These are phyloP conservation scores for Amanita jacksonii DNA, from an alignment of 768 basidiomycete genomes.

Conservation along the genomic window DNA sequence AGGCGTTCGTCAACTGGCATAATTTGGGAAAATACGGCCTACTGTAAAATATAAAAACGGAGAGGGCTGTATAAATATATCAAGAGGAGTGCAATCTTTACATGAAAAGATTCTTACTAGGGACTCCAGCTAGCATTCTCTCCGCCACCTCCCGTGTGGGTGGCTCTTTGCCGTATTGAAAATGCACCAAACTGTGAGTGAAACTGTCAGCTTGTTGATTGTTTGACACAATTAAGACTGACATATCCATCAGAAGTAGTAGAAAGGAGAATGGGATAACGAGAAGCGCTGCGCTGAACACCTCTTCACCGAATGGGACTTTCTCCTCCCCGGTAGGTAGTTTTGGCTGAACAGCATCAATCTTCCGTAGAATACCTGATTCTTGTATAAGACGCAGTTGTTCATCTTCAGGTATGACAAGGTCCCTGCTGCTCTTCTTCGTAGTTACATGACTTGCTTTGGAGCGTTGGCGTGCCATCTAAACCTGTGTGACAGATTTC, in stretches of 20 bases:
- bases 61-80: conserved; percentile 40
- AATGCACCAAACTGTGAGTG: conserved; percentile 56
- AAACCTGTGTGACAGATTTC: not conserved
- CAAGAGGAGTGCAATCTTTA: not conserved
- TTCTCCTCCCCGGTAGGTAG: conserved; percentile 28
- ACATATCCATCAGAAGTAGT: conserved; percentile 82
- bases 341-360: conserved; percentile 8
- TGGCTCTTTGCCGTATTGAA: conserved; percentile 63
- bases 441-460: conserved; percentile 15
- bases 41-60: conserved; percentile 73
- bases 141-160: conserved; percentile 38
- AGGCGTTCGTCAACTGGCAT: not conserved
- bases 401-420: conserved; percentile 63
- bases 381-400: conserved; percentile 70
- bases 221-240: conserved; percentile 20
- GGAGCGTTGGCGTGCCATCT: not conserved
- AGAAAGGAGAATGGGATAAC: conserved; percentile 71
- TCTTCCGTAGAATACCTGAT: conserved; percentile 44
- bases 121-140: conserved; percentile 54
- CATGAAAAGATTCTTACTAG: conserved; percentile 45
- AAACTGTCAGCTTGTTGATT: conserved; percentile 1
- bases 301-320: conserved; percentile 47
- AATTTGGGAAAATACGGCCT: conserved; percentile 16
- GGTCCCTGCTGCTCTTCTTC: conserved; percentile 9
- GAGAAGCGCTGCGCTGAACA: conserved; percentile 54